Conservation (phyloP, 1,139 yeast genomes). For the Geotrichum australiense region DNA sequence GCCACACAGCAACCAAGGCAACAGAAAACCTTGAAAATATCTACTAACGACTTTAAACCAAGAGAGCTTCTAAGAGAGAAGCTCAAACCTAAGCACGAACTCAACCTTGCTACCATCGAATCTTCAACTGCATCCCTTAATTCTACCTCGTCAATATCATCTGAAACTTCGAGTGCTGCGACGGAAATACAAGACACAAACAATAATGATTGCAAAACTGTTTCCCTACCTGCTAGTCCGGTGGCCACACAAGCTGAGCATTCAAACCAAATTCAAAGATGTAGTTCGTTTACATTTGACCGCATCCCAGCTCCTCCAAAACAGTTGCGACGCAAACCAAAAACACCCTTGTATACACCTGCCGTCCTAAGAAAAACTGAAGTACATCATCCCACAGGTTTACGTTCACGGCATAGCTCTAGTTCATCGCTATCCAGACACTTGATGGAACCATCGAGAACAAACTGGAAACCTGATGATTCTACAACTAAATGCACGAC, state of each 20-base stretch:
- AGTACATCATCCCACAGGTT: constrained; percentile 19
- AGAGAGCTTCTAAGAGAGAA: no score
- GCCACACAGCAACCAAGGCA: no score
- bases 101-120: no score
- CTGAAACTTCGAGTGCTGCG: no score
- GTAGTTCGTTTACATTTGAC: constrained; percentile 9
- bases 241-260: constrained; percentile 1
- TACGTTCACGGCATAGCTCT: background rate
- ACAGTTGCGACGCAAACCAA: constrained; percentile 43
- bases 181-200: no score
- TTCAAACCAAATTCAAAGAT: constrained; percentile 11
- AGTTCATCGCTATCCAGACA: background rate
- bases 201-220: no score
- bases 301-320: constrained; percentile 16
- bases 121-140: no score
- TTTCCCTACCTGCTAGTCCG: constrained; percentile 4
- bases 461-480: constrained; percentile 77
- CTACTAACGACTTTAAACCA: no score
- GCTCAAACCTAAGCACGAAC: no score
- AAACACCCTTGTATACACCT: constrained; percentile 82
- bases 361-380: constrained; percentile 69
- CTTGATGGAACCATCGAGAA: constrained; percentile 47
- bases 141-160: no score
- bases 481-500: constrained; percentile 56
- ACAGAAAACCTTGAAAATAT: no score